Evolutionary conservation across 441 rosid species (phyloP), one percentile per base, ranked within the genome.

Genomic region (Kokia cookei): DNA sequence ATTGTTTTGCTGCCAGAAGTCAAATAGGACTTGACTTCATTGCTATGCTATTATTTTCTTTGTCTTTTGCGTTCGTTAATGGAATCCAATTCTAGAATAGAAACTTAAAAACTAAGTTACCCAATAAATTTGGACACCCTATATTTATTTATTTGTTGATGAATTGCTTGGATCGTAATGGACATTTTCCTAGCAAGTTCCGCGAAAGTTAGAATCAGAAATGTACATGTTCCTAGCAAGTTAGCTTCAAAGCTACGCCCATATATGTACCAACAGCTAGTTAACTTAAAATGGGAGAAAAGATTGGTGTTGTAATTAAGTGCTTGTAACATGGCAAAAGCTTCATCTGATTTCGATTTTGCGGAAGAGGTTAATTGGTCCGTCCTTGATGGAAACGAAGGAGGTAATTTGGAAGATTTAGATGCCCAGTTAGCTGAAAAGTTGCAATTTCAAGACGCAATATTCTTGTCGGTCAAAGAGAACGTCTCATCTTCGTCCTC

Each of bases 371-470:
- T 29, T 50, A 9, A 15, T 57, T 27, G 22, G 59, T 68, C 67
- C 14, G 65, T 43, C 15, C 40, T 72, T n/a, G 43, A 59, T 24
- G 57, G 43, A 14, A 47, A 12, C 15, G 57, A 42, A 37, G 64
- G 29, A 42, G 27, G 3, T 10, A 37, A 45, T 59, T 59, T 15
- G 12, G 24, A 15, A 15, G n/a, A 72, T 5, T 27, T 45, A 9
- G 75, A 72, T 59, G 75, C 75, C 66, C n/a, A 24, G 40, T 26
- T 42, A 2, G 75, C 67, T 26, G 58, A 45, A 59, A 43, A 15
- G n/a, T 59, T 72, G 24, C 75, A 59, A 26, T n/a, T 58, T 15
- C 67, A 72, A 24, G 60, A 51, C 4, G 60, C 72, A 51, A 29
- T 68, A 51, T 10, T 29, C 3, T 3, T n/a, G 2, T 51, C 72